A percentile compares a stretch with the other conserved stretches of the same genome.
Conservation (phyloP, 805 yeast genomes). For the Metschnikowia vanudenii region DNA sequence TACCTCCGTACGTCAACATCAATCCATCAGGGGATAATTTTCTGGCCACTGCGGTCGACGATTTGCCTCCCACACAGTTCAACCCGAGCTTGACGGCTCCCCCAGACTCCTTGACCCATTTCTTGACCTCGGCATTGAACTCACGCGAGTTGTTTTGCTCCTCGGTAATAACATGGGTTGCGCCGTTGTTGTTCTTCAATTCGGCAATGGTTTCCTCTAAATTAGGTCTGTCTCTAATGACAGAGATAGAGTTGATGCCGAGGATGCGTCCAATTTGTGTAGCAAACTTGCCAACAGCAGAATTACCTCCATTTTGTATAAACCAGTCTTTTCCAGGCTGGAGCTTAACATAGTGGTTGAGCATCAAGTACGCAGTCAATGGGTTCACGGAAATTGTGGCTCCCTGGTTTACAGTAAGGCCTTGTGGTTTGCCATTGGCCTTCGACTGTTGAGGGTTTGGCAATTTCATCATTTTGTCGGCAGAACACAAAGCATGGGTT, state of each 20-base stretch:
- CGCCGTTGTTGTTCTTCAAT: slow-evolving; percentile 63
- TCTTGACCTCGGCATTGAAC: slow-evolving; percentile 58
- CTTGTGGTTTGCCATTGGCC: slow-evolving; percentile 29
- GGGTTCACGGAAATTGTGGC: slow-evolving; percentile 94
- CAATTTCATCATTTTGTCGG: slow-evolving; percentile 54
- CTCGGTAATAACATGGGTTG: slow-evolving; percentile 87
- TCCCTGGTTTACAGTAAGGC: slow-evolving; percentile 53
- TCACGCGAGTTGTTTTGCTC: slow-evolving; percentile 71
- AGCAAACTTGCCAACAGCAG: slow-evolving; percentile 91
- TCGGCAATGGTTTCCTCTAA: slow-evolving; percentile 57
- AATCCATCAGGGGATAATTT: slow-evolving; percentile 73
- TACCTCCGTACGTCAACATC: slow-evolving; percentile 92
- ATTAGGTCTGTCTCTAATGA: slow-evolving; percentile 82
- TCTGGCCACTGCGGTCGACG: slow-evolving; percentile 77
- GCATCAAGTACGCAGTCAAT: slow-evolving; percentile 85
- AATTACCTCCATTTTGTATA: slow-evolving; percentile 94
- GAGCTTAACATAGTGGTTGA: slow-evolving; percentile 63
- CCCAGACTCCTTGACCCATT: slow-evolving; percentile 47
- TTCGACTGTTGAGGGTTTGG: slow-evolving; percentile 52
- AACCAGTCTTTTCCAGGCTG: slow-evolving; percentile 77
- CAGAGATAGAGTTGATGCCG: slow-evolving; percentile 81
- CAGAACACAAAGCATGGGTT: slow-evolving; percentile 58
- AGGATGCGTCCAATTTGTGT: slow-evolving; percentile 77
- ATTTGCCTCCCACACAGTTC: slow-evolving; percentile 92
- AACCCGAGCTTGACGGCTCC: slow-evolving; percentile 71